A percentile compares a stretch with the other conserved stretches of the same genome.
These are phyloP conservation scores for Aspergillus baeticus DNA, from an alignment of 495 filamentous ascomycete species.

Conservation along the genomic window DNA sequence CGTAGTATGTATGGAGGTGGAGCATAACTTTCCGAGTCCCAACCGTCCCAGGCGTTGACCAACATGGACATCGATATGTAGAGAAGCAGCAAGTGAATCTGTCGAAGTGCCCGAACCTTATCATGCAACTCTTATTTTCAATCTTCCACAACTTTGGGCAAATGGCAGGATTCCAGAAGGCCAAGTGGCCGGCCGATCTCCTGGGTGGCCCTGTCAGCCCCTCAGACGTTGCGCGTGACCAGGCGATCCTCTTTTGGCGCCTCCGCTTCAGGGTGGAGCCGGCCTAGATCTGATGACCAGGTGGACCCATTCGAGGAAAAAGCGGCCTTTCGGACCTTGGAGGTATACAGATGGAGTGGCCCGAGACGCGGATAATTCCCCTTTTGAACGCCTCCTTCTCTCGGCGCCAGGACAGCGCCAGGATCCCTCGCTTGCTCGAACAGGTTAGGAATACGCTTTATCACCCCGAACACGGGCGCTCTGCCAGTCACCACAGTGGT, in stretches of 20 bases:
- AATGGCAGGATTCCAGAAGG: conserved; percentile 5
- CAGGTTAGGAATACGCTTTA: conserved; percentile 1
- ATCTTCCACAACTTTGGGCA: neutral
- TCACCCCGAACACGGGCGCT: neutral
- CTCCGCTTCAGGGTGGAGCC: conserved; percentile 21
- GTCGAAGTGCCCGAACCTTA: too few species aligned
- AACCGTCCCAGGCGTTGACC: too few species aligned
- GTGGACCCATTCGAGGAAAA: neutral
- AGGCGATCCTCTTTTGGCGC: conserved; percentile 12
- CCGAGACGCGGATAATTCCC: neutral
- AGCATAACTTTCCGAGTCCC: too few species aligned
- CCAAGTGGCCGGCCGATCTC: conserved; percentile 15
- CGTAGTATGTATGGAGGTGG: too few species aligned
- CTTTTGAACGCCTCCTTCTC: neutral
- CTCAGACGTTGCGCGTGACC: conserved; percentile 35
- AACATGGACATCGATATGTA: neutral
- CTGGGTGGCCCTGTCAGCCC: conserved; percentile 12
- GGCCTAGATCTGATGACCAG: conserved; percentile 24
- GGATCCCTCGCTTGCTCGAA: neutral
- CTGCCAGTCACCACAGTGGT: neutral
- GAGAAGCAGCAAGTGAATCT: too few species aligned
- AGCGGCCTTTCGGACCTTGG: too few species aligned
- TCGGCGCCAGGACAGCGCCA: neutral
- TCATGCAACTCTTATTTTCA: too few species aligned
- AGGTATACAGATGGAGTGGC: too few species aligned